phyloP scores from a whole-genome alignment of 345 rosid species.

The Litchi chinensis region DNA sequence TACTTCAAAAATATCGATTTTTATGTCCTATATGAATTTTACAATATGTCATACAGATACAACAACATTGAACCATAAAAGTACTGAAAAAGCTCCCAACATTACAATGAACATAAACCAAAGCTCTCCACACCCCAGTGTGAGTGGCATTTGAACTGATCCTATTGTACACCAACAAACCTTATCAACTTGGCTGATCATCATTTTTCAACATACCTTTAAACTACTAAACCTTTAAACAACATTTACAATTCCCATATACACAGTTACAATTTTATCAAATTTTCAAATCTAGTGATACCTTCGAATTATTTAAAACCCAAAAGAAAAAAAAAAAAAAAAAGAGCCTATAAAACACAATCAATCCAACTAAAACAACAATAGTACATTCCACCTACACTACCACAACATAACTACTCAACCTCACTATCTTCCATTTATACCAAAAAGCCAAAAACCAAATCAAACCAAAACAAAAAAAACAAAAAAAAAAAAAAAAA shows the following conservation, averaged over 20 bases:
- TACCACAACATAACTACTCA: background rate
- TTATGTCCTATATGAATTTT: background rate
- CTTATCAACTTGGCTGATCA: background rate
- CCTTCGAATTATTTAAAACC: no score
- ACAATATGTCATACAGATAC: background rate
- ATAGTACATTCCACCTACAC: background rate
- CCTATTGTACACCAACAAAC: no score
- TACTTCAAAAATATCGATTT: no score
- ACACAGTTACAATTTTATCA: background rate
- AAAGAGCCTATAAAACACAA: background rate
- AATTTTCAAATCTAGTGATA: background rate
- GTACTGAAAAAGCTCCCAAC: background rate
- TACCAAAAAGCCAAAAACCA: background rate
- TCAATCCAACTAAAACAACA: background rate
- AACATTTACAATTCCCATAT: background rate
- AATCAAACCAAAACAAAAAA: background rate
- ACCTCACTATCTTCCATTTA: background rate
- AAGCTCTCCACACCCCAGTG: no score
- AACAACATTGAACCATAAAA: background rate
- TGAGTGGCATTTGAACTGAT: no score
- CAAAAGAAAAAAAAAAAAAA: background rate
- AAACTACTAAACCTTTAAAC: background rate
- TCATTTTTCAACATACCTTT: background rate
- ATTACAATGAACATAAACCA: no score
- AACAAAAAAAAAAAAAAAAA: no score